A percentile compares a stretch with the other conserved stretches of the same genome.
These are phyloP conservation scores for Mortierella sp. DNA, from an alignment of 371 early-diverging fungal species.

Conservation along the genomic window DNA sequence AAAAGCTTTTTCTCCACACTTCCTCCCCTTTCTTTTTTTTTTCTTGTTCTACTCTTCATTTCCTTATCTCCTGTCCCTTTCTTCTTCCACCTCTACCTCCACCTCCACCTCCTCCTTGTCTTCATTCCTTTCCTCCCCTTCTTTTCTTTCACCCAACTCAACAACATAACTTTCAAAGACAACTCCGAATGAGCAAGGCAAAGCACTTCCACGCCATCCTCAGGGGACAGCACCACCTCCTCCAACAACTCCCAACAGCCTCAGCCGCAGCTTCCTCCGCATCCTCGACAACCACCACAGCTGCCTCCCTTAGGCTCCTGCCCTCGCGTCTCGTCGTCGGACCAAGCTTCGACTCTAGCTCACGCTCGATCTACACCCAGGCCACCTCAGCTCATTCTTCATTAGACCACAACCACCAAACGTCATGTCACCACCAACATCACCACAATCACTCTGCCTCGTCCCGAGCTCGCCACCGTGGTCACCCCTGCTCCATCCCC, in stretches of 20 bases:
- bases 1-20: not conserved
- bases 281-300: not conserved
- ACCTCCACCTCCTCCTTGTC: not conserved
- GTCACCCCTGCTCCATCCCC: slow-evolving; percentile 5
- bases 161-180: not conserved
- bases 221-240: slow-evolving; percentile 35
- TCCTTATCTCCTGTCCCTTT: not conserved
- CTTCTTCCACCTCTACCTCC: not conserved
- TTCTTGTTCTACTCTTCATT: not conserved
- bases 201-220: slow-evolving; percentile 47
- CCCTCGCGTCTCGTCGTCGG: slow-evolving; percentile 30
- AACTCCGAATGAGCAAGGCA: slow-evolving; percentile 46
- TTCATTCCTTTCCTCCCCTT: not conserved
- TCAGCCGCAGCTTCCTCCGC: slow-evolving; percentile 8
- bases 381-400: slow-evolving; percentile 13
- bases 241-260: slow-evolving; percentile 31
- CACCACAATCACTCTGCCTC: not conserved
- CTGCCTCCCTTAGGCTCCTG: slow-evolving; percentile 31
- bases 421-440: slow-evolving; percentile 24
- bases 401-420: slow-evolving; percentile 4
- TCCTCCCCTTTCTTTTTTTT: not conserved
- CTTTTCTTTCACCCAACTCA: not conserved
- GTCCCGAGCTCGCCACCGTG: slow-evolving; percentile 23
- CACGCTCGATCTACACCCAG: slow-evolving; percentile 40
- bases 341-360: slow-evolving; percentile 19